Evolutionary conservation across 75 land plant genomes (phyloP).

Genomic region (Selaginella moellendorffii): DNA sequence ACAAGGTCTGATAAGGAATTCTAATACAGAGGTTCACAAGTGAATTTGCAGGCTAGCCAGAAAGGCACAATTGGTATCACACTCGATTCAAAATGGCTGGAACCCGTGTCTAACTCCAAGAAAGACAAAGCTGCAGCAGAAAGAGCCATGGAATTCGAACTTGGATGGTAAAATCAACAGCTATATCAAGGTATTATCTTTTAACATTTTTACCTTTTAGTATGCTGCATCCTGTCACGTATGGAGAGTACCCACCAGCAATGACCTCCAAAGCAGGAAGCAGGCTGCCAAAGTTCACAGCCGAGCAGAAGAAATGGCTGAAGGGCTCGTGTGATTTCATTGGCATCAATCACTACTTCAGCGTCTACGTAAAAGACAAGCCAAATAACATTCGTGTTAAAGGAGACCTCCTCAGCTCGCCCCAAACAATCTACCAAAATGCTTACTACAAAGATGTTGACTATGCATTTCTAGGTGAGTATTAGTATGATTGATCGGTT

Average conservation of each 20-base stretch:
- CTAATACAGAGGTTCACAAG: neutral
- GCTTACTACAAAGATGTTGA: neutral
- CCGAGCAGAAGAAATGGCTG: slow-evolving; percentile 17
- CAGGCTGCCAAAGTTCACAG: slow-evolving; percentile 30
- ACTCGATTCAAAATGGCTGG: slow-evolving; percentile 26
- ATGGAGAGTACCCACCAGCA: slow-evolving; percentile 36
- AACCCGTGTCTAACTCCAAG: slow-evolving; percentile 21
- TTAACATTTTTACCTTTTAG: too few relatives aligned
- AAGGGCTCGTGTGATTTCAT: slow-evolving; percentile 38
- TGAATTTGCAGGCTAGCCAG: slow-evolving; percentile 21
- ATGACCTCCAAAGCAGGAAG: slow-evolving; percentile 28
- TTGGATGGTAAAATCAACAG: slow-evolving; percentile 18
- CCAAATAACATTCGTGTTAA: too few relatives aligned
- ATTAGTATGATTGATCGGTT: neutral
- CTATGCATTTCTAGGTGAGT: neutral
- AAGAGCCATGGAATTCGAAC: slow-evolving; percentile 15
- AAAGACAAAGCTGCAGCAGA: slow-evolving; percentile 27
- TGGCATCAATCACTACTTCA: slow-evolving; percentile 51
- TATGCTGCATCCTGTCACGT: slow-evolving; percentile 35
- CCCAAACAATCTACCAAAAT: neutral
- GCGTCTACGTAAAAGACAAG: neutral
- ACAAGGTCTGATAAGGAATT: neutral
- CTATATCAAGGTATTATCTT: neutral
- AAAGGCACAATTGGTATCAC: slow-evolving; percentile 24
- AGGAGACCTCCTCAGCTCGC: too few relatives aligned